These are phyloP conservation scores for Lanmaoa pseudosensibilis DNA, from an alignment of 768 basidiomycete genomes.

Conservation along the genomic window DNA sequence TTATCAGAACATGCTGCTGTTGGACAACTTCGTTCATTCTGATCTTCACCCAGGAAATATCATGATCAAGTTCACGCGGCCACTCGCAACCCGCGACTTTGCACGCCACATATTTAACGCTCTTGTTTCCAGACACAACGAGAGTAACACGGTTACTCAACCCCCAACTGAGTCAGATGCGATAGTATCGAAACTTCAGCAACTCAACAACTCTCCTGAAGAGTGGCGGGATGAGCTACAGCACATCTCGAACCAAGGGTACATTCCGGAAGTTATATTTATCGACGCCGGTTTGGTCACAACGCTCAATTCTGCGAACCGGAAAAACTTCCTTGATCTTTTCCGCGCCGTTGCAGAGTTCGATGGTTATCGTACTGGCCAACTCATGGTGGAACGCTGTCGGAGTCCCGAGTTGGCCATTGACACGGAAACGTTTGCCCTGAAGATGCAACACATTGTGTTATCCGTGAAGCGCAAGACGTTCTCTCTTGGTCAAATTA, in stretches of 20 bases:
- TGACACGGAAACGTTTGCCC: slow-evolving; percentile 92
- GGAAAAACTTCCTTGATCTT: slow-evolving; percentile 92
- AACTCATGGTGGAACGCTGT: slow-evolving; percentile 95
- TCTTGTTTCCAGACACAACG: slow-evolving; percentile 45
- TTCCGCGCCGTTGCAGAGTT: slow-evolving; percentile 96
- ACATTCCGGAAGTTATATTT: slow-evolving; percentile 92
- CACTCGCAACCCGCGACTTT: slow-evolving; percentile 66
- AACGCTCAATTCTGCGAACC: slow-evolving; percentile 76
- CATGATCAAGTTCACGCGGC: slow-evolving; percentile 95
- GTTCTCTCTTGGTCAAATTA: slow-evolving; percentile 95
- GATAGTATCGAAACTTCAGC: slow-evolving; percentile 70
- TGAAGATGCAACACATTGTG: slow-evolving; percentile 97
- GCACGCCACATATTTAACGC: slow-evolving; percentile 58
- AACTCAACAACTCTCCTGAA: slow-evolving; percentile 53
- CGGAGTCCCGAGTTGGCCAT: slow-evolving; percentile 86
- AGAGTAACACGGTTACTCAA: slow-evolving; percentile 22
- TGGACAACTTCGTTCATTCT: slow-evolving; percentile 97
- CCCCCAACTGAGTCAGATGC: slow-evolving; percentile 47
- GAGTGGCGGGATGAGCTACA: slow-evolving; percentile 74
- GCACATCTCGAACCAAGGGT: slow-evolving; percentile 63
- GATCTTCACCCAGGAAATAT: slow-evolving; percentile 94
- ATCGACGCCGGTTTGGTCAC: slow-evolving; percentile 97
- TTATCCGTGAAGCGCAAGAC: slow-evolving; percentile 94
- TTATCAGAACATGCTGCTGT: slow-evolving; percentile 88
- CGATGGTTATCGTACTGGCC: slow-evolving; percentile 92